Conservation (phyloP, 1,284 basidiomycete genomes). For the Trichosporon sp. region DNA sequence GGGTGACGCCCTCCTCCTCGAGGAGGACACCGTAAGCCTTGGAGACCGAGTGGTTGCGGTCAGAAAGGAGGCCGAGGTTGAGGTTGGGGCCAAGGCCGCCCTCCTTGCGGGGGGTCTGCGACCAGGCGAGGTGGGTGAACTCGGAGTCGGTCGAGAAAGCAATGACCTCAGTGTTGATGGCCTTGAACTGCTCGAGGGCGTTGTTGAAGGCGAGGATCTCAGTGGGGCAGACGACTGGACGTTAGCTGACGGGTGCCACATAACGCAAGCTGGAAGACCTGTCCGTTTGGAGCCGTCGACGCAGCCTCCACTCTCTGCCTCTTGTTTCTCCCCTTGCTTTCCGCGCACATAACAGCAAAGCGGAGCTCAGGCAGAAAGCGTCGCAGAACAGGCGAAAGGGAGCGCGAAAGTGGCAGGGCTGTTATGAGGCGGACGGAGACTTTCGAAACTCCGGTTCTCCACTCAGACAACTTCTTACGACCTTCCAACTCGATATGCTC, state of each 20-base stretch:
- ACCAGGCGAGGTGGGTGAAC: slow-evolving; percentile 83
- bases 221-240: slow-evolving; percentile 72
- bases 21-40: slow-evolving; percentile 76
- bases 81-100: slow-evolving; percentile 84
- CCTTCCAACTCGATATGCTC: neutral
- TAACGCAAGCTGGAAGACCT: neutral
- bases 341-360: neutral
- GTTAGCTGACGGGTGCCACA: neutral
- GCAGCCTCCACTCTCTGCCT: too few species aligned
- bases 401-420: neutral
- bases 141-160: slow-evolving; percentile 79
- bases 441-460: neutral
- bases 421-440: neutral
- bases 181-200: slow-evolving; percentile 66
- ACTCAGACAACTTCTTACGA: neutral
- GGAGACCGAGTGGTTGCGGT: slow-evolving; percentile 51
- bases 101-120: slow-evolving; percentile 68
- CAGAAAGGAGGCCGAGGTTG: slow-evolving; percentile 61
- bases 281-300: too few species aligned
- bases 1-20: slow-evolving; percentile 76
- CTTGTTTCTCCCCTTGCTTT: too few species aligned
- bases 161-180: slow-evolving; percentile 68
- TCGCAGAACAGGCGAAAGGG: neutral
- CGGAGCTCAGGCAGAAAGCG: neutral
- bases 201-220: slow-evolving; percentile 91